Conservation (phyloP, 2,329 filamentous ascomycete species). For the Diplocarpon rosae region DNA sequence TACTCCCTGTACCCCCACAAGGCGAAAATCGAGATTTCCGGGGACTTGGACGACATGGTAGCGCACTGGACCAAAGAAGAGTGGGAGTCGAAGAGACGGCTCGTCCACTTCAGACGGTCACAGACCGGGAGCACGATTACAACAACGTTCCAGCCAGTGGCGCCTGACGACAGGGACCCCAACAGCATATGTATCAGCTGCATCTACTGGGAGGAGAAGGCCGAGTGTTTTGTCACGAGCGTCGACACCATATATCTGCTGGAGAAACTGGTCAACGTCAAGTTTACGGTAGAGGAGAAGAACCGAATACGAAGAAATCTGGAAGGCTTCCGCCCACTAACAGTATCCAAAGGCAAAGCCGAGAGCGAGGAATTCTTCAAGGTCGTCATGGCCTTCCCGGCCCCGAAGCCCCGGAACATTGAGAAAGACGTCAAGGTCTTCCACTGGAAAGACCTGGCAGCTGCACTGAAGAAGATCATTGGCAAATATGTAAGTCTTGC, state of each 20-base stretch:
- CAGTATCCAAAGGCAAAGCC: conserved; percentile 82
- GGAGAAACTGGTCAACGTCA: conserved; percentile 73
- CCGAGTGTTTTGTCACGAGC: conserved; percentile 86
- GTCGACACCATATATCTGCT: conserved; percentile 95
- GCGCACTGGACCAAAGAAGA: conserved; percentile 77
- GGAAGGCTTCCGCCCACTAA: conserved; percentile 85
- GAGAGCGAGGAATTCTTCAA: conserved; percentile 98
- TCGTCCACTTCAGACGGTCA: conserved; percentile 78
- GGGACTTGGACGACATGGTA: conserved; percentile 76
- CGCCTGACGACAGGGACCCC: conserved; percentile 65
- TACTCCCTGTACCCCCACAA: conserved; percentile 71
- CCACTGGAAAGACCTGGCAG: conserved; percentile 80
- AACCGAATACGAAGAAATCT: conserved; percentile 93
- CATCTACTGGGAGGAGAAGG: conserved; percentile 91
- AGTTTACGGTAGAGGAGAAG: conserved; percentile 96
- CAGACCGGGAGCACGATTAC: conserved; percentile 75
- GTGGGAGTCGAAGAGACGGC: conserved; percentile 63
- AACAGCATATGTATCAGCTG: conserved; percentile 94
- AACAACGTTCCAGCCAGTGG: conserved; percentile 67
- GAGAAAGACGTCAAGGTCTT: conserved; percentile 99
- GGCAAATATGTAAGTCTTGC: conserved; percentile 60
- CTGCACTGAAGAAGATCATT: conserved; percentile 94
- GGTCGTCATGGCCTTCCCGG: conserved; percentile 94
- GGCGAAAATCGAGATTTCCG: conserved; percentile 73
- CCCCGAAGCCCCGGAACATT: conserved; percentile 91